A percentile compares a stretch with the other conserved stretches of the same genome.
These are phyloP conservation scores for Beta corolliflora DNA, from an alignment of 179 eudicot genomes.

Conservation along the genomic window DNA sequence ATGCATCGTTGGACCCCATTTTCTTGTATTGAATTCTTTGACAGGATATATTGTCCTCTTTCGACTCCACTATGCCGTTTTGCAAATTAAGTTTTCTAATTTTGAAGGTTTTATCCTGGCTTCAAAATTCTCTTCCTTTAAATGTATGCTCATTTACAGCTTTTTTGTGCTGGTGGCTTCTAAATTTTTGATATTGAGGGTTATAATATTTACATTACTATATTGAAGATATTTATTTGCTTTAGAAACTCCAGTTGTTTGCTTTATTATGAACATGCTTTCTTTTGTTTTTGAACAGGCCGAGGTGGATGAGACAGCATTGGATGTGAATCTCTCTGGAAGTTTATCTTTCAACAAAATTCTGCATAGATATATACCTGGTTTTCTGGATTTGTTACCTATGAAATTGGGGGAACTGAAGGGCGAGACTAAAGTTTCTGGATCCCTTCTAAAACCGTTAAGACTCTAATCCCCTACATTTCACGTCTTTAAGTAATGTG, in stretches of 20 bases:
- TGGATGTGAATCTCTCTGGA: conserved; percentile 95
- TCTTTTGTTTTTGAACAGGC: conserved; percentile 45
- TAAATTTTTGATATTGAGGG: background rate
- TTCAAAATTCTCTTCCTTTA: background rate
- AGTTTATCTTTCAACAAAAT: conserved; percentile 74
- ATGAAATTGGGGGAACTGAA: conserved; percentile 76
- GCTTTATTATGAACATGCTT: background rate
- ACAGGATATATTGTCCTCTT: background rate
- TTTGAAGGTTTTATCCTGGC: background rate
- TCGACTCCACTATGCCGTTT: no score
- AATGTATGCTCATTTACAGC: background rate
- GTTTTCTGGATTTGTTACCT: conserved; percentile 64
- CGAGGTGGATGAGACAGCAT: conserved; percentile 85
- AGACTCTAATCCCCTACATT: conserved; percentile 25
- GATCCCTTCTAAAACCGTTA: conserved; percentile 88
- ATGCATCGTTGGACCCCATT: background rate
- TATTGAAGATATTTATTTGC: background rate
- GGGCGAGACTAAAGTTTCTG: conserved; percentile 97
- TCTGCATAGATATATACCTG: conserved; percentile 77
- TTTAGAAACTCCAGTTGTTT: background rate
- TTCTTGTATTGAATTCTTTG: background rate
- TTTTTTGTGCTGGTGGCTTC: background rate
- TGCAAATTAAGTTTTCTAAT: background rate
- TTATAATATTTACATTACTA: no score
- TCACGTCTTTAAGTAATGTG: background rate